These are phyloP conservation scores for Chlorella sp. DNA, from an alignment of 139 green algal genomes.

Conservation along the genomic window DNA sequence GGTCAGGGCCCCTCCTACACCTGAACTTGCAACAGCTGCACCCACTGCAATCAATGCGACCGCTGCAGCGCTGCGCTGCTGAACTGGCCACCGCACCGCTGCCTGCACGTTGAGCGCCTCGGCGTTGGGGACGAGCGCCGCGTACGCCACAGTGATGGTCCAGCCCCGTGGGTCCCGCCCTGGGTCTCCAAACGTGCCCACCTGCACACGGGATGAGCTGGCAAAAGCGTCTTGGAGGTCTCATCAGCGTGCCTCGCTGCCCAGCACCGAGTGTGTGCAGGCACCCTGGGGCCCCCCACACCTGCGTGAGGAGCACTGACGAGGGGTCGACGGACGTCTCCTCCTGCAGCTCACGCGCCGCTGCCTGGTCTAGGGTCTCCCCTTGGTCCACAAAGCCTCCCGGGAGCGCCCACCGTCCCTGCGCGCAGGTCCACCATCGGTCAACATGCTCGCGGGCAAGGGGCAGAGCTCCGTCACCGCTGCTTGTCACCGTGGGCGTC, in stretches of 20 bases:
- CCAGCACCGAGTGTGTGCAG: background rate
- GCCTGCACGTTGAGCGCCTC: conserved; percentile 51
- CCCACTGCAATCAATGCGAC: background rate
- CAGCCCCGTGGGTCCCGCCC: conserved; percentile 81
- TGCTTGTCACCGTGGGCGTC: background rate
- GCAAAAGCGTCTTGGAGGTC: too few relatives aligned
- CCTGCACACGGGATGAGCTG: conserved; percentile 30
- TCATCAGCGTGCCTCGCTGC: background rate
- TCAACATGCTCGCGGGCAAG: background rate
- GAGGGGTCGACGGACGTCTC: conserved; percentile 69
- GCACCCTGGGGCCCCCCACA: background rate
- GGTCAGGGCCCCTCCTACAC: background rate
- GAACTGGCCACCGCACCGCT: conserved; percentile 37
- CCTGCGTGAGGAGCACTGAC: conserved; percentile 40
- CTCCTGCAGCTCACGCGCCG: conserved; percentile 76
- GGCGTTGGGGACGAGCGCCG: conserved; percentile 56
- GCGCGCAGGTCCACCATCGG: background rate
- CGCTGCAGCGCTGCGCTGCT: background rate
- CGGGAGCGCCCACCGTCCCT: conserved; percentile 75
- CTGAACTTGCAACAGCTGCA: background rate
- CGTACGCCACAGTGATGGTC: conserved; percentile 76
- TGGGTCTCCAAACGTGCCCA: conserved; percentile 78
- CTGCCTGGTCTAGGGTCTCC: conserved; percentile 66
- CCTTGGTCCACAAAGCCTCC: conserved; percentile 85
- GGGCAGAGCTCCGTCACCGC: background rate